Evolutionary conservation across 352 stramenopile genomes (phyloP), one percentile per base, ranked within the genome.

Genomic region (Globisporangium radiosum): DNA sequence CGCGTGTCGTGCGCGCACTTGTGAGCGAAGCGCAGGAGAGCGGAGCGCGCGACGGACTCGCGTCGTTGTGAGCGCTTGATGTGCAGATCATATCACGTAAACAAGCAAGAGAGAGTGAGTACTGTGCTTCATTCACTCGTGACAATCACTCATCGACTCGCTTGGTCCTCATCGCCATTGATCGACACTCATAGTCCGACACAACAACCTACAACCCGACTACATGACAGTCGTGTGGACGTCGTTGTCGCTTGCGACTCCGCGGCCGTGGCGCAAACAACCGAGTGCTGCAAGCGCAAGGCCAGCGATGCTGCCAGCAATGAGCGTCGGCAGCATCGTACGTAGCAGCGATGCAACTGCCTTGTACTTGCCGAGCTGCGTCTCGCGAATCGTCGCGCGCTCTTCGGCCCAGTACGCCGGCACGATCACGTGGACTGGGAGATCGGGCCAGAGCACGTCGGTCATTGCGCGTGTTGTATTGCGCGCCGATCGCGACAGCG

Each of bases 391-490:
- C 39, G 68, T 72, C 9, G 69, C 71, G 42, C 59, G 65, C 59
- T 91, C 81, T 45, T 85, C 59, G 25, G 72, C 77, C 65, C 78
- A 80, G 65, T 90, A 92, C 36, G 69, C 66, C 2, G 79, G 79
- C 56, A 78, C 62, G 48, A 90, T 75, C 50, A 90, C 66, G 50
- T 92, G 76, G 38, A 75, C 65, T 47, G 59, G 59, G 51, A 88
- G 59, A 33, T 58, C 66, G 5, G 79, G 75, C 68, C 69, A 88
- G 59, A 90, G 36, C 43, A 92, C 13, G 54, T 92, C 81, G 15
- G 65, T 80, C 81, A 92, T 88, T 45, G 77, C 67, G 1, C 59
- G 48, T 17, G 69, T 69, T 17, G 56, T 13, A n/a, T 75, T 69
- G 25, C 65, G 54, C n/a, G 56, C 62, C 14, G 81, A 90, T 13